These are phyloP conservation scores for Neurospora sp. DNA, from an alignment of 495 filamentous ascomycete species.

Conservation along the genomic window DNA sequence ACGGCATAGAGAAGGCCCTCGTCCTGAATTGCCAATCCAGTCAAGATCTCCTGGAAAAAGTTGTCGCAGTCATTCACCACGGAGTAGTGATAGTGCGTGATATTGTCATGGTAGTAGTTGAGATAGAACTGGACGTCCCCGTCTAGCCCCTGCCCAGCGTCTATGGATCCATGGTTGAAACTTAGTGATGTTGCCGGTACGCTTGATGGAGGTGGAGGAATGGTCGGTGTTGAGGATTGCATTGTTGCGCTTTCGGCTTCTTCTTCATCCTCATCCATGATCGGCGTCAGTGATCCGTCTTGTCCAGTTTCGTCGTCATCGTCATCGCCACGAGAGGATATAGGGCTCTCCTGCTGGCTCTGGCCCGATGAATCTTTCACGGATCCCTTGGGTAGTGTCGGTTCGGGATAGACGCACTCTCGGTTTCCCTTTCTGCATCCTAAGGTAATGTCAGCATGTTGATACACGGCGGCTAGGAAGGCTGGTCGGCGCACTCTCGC, in stretches of 20 bases:
- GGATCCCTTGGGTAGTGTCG: constrained; percentile 40
- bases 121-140: constrained; percentile 52
- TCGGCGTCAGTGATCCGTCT: constrained; percentile 44
- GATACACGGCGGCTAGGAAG: constrained; percentile 2
- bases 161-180: neutral
- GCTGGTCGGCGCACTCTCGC: constrained; percentile 54
- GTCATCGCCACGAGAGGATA: constrained; percentile 42
- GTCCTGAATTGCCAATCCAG: constrained; percentile 62
- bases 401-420: constrained; percentile 74
- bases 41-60: constrained; percentile 62
- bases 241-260: constrained; percentile 28
- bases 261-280: constrained; percentile 57
- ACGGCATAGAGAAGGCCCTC: constrained; percentile 82
- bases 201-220: constrained; percentile 33
- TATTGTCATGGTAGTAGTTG: constrained; percentile 60
- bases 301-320: constrained; percentile 45
- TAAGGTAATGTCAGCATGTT: constrained; percentile 23
- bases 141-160: neutral
- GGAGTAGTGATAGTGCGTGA: constrained; percentile 74
- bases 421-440: constrained; percentile 78
- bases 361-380: constrained; percentile 35
- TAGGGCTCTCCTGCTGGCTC: constrained; percentile 41
- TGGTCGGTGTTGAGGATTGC: constrained; percentile 22
- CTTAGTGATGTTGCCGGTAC: constrained; percentile 29
- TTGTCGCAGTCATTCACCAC: constrained; percentile 53